Conservation (phyloP, 1,284 basidiomycete genomes). For the Vanrija sp. region DNA sequence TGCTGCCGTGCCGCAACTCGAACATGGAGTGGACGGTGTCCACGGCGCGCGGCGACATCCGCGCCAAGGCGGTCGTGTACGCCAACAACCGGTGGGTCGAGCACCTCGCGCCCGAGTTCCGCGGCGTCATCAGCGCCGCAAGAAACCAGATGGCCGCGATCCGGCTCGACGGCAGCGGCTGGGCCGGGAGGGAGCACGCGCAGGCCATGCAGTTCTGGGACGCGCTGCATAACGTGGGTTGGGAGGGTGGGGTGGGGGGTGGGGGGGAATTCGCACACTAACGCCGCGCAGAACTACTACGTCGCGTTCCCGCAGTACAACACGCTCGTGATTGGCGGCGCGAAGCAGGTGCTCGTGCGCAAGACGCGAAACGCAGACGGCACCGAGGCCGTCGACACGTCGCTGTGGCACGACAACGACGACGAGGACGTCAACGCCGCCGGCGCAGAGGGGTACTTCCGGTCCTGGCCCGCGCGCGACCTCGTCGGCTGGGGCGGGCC, state of each 20-base stretch:
- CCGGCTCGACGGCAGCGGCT: constrained; percentile 17
- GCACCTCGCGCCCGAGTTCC: constrained; percentile 21
- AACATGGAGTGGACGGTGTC: constrained; percentile 15
- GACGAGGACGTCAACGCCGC: constrained; percentile 16
- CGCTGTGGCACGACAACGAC: constrained; percentile 18
- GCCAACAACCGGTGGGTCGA: constrained; percentile 27
- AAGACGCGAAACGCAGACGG: neutral
- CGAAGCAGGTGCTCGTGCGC: constrained; percentile 19
- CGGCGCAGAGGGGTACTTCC: constrained; percentile 22
- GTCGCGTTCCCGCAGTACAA: constrained; percentile 25
- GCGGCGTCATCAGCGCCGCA: constrained; percentile 17
- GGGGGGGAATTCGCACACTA: neutral
- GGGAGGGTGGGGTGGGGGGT: too few relatives aligned
- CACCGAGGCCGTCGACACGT: constrained; percentile 1
- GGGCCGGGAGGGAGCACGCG: constrained; percentile 4
- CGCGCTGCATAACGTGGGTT: constrained; percentile 22
- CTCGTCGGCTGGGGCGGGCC: constrained; percentile 20
- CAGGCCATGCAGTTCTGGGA: constrained; percentile 25
- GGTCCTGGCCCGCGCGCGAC: constrained; percentile 14
- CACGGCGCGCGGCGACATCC: constrained; percentile 19
- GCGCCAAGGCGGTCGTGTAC: constrained; percentile 21
- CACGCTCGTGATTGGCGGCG: constrained; percentile 27
- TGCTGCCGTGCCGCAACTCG: neutral
- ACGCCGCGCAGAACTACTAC: constrained; percentile 21
- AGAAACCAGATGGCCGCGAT: constrained; percentile 23